A percentile compares a stretch with the other conserved stretches of the same genome.
phyloP scores from a whole-genome alignment of 1,284 basidiomycete genomes.

The Trichosporon sp. region DNA sequence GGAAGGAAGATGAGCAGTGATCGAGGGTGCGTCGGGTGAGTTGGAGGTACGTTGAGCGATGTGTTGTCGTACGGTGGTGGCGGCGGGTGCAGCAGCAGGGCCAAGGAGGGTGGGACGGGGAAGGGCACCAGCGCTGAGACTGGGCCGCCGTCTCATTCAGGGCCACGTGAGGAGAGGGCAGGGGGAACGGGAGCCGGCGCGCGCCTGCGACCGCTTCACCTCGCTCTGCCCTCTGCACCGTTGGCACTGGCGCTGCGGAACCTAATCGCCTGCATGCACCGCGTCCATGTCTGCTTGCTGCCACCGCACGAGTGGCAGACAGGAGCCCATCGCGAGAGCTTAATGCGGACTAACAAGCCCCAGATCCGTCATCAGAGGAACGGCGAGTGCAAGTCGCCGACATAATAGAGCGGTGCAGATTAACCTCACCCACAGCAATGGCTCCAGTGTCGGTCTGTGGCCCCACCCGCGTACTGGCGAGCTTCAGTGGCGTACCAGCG shows the following conservation, averaged over 20 bases:
- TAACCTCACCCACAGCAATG: too few species aligned
- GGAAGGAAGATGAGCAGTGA: background rate
- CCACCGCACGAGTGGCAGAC: background rate
- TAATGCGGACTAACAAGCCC: background rate
- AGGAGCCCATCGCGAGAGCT: background rate
- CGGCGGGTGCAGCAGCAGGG: background rate
- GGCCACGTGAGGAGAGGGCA: background rate
- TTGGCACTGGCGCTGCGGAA: background rate
- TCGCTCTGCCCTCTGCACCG: background rate
- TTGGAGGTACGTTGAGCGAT: background rate
- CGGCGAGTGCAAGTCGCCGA: too few species aligned
- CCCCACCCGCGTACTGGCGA: background rate
- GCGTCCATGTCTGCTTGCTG: background rate
- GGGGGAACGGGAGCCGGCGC: background rate
- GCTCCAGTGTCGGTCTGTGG: background rate
- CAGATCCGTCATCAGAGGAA: too few species aligned
- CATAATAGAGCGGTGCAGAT: too few species aligned
- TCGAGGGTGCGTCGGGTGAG: background rate
- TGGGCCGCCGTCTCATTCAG: background rate
- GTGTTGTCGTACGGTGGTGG: slow-evolving; percentile 5
- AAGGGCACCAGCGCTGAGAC: background rate
- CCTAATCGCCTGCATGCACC: background rate
- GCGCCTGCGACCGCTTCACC: background rate
- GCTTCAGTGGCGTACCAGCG: too few species aligned
- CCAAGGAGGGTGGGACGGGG: background rate